Percentiles rank a stretch among this genome's conserved stretches.
Conservation (phyloP, 2,329 filamentous ascomycete species). For the Neopestalotiopsis clavispora region DNA sequence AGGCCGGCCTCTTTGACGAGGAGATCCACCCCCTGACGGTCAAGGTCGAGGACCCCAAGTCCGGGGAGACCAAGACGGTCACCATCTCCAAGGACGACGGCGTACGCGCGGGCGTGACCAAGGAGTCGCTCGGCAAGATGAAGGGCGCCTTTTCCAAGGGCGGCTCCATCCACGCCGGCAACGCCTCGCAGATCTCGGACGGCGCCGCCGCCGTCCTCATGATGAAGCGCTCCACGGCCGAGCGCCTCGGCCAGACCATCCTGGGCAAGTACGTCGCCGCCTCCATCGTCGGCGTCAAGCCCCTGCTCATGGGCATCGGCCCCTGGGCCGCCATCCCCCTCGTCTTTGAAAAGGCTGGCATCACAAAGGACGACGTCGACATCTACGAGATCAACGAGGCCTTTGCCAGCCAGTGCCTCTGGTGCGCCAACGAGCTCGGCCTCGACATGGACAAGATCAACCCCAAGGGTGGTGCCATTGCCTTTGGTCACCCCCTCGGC, state of each 20-base stretch:
- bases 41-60: conserved; percentile 89
- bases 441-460: conserved; percentile 89
- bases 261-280: conserved; percentile 91
- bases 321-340: conserved; percentile 96
- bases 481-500: conserved; percentile 92
- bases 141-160: conserved; percentile 88
- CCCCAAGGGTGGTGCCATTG: conserved; percentile 95
- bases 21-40: conserved; percentile 89
- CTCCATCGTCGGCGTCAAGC: conserved; percentile 85
- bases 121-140: conserved; percentile 89
- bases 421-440: conserved; percentile 87
- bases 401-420: conserved; percentile 93
- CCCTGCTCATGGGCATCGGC: conserved; percentile 93
- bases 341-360: conserved; percentile 84
- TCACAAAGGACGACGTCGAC: conserved; percentile 88
- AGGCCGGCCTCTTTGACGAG: conserved; percentile 86
- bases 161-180: conserved; percentile 93
- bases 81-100: conserved; percentile 88
- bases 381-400: conserved; percentile 99
- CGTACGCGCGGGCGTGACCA: conserved; percentile 82
- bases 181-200: conserved; percentile 94
- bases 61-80: conserved; percentile 81
- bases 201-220: conserved; percentile 93
- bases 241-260: conserved; percentile 85
- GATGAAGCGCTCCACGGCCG: conserved; percentile 92